Evolutionary conservation across 2,329 filamentous ascomycete genomes (phyloP).

Genomic region (Clonostachys rosea): DNA sequence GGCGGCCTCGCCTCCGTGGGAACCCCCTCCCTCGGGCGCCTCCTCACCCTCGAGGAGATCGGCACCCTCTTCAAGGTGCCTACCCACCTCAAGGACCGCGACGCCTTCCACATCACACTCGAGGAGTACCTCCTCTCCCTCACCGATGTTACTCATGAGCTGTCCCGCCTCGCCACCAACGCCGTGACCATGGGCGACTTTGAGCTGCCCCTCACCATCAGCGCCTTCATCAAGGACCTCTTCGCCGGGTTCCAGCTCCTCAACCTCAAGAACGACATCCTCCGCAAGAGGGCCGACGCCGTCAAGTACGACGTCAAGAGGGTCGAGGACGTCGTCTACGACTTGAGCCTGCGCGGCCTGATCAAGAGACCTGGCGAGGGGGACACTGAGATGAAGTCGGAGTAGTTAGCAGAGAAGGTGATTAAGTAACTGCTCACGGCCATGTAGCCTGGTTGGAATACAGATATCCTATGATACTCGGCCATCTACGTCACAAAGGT

Average conservation of each 20-base stretch:
- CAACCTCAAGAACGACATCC: constrained; percentile 92
- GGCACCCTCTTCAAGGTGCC: constrained; percentile 79
- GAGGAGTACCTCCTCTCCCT: constrained; percentile 94
- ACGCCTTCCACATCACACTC: constrained; percentile 92
- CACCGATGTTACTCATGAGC: constrained; percentile 83
- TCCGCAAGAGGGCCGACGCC: constrained; percentile 83
- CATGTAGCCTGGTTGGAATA: no score
- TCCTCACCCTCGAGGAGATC: constrained; percentile 85
- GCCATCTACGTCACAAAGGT: no score
- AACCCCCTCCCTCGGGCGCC: constrained; percentile 41
- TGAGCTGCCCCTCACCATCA: constrained; percentile 79
- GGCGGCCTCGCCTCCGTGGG: constrained; percentile 63
- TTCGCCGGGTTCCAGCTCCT: constrained; percentile 95
- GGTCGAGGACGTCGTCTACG: constrained; percentile 96
- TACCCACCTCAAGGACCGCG: constrained; percentile 83
- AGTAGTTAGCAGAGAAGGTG: constrained; percentile 1
- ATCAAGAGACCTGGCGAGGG: constrained; percentile 45
- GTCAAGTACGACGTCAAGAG: constrained; percentile 98
- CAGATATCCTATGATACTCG: neutral
- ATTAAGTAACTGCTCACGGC: no score
- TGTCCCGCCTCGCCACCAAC: constrained; percentile 88
- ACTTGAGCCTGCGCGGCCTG: constrained; percentile 81
- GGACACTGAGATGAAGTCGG: constrained; percentile 31
- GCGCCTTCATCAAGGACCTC: constrained; percentile 88
- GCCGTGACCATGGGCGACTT: constrained; percentile 90